Evolutionary conservation across 306 rosid genomes (phyloP).

Genomic region (Cicer cuneatum): DNA sequence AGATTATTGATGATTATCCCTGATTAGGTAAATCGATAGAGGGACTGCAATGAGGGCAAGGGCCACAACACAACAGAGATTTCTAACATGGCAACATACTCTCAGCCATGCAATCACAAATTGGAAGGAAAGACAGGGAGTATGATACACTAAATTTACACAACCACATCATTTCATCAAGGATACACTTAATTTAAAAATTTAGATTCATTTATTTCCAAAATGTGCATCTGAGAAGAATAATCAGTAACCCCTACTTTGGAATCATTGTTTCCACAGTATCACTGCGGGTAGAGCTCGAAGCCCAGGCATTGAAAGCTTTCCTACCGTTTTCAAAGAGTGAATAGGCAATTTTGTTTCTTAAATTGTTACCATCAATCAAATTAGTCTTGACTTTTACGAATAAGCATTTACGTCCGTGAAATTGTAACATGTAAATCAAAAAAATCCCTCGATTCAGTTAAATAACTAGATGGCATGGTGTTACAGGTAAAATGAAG

Average conservation of each 20-base stretch:
- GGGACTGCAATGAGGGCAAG: background rate
- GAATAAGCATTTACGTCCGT: too few relatives aligned
- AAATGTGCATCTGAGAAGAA: slow-evolving; percentile 2
- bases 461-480: too few relatives aligned
- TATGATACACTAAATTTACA: background rate
- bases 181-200: background rate
- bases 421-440: too few relatives aligned
- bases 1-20: background rate
- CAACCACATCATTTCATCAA: background rate
- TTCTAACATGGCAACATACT: background rate
- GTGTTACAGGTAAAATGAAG: too few relatives aligned
- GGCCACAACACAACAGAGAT: background rate
- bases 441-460: too few relatives aligned
- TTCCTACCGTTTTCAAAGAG: background rate
- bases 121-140: background rate
- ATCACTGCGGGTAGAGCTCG: background rate
- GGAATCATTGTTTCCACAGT: background rate
- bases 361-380: too few relatives aligned
- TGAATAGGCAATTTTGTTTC: too few relatives aligned
- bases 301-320: background rate
- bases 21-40: background rate
- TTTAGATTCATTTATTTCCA: slow-evolving; percentile 5
- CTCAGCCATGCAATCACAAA: background rate
- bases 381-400: too few relatives aligned
- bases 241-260: background rate